phyloP scores from a whole-genome alignment of 192 early-diverging fungal species.

The Dissophora globulifera region DNA sequence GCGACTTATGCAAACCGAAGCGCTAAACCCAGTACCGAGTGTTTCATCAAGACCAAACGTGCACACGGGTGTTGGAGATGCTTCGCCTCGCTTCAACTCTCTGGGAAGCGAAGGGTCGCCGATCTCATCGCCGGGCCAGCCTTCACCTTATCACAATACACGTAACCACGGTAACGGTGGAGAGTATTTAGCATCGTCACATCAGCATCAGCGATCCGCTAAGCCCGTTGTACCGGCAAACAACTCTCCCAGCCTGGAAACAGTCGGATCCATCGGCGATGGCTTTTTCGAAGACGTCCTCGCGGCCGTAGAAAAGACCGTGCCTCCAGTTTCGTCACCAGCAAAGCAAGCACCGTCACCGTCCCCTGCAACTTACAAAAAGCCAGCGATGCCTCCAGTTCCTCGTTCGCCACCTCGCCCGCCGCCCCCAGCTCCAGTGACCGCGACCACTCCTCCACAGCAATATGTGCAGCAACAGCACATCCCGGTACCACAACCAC shows the following conservation, averaged over 20 bases:
- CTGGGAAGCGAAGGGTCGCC: too few relatives aligned
- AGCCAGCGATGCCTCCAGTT: constrained; percentile 22
- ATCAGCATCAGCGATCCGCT: neutral
- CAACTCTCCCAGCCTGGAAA: constrained; percentile 10
- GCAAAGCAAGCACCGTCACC: neutral
- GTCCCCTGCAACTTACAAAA: neutral
- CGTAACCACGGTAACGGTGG: neutral
- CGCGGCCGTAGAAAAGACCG: constrained; percentile 30
- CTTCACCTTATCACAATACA: neutral
- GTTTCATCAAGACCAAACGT: constrained; percentile 3
- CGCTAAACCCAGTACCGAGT: constrained; percentile 8
- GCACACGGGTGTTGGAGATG: constrained; percentile 5
- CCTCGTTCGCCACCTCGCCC: neutral
- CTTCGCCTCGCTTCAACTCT: too few relatives aligned
- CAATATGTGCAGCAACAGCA: constrained; percentile 26
- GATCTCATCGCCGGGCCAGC: too few relatives aligned
- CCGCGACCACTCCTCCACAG: neutral
- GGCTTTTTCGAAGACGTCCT: constrained; percentile 29
- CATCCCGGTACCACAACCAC: constrained; percentile 23
- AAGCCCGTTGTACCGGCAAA: neutral
- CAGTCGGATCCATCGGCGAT: neutral
- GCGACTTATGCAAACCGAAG: constrained; percentile 17
- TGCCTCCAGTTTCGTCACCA: neutral
- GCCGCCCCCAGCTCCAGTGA: too few relatives aligned
- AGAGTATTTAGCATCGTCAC: neutral